Percentiles rank a stretch among this genome's conserved stretches.
phyloP scores from a whole-genome alignment of 352 stramenopile species.

The Thalassiosira mediterranea region DNA sequence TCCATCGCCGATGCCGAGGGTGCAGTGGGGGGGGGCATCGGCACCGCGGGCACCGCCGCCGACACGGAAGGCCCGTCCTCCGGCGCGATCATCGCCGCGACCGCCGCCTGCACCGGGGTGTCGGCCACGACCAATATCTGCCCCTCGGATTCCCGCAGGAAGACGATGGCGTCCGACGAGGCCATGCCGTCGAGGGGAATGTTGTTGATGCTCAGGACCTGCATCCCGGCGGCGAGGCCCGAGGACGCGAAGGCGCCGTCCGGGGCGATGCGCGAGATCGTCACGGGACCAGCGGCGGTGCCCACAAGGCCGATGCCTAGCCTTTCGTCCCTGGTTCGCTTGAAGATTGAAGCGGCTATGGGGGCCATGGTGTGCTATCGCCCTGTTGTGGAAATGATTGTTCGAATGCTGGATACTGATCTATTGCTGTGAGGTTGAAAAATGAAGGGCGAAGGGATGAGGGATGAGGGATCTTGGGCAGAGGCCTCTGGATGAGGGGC shows the following conservation, averaged over 20 bases:
- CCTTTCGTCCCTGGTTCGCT: constrained; percentile 9
- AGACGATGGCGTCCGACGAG: background rate
- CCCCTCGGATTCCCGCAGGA: constrained; percentile 6
- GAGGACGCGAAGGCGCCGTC: constrained; percentile 2
- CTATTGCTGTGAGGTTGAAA: too few species aligned
- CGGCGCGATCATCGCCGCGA: background rate
- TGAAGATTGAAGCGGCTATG: constrained; percentile 3
- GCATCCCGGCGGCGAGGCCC: constrained; percentile 10
- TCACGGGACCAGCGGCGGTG: background rate
- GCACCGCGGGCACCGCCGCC: too few species aligned
- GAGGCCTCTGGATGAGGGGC: too few species aligned
- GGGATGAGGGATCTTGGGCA: too few species aligned
- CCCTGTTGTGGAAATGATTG: too few species aligned
- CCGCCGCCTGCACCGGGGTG: constrained; percentile 4
- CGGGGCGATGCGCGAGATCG: constrained; percentile 3
- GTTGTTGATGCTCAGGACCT: constrained; percentile 18
- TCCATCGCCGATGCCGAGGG: too few species aligned
- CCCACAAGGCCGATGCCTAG: constrained; percentile 9
- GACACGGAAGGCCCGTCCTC: too few species aligned
- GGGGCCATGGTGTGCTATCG: constrained; percentile 3
- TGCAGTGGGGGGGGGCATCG: too few species aligned
- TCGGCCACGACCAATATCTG: constrained; percentile 9
- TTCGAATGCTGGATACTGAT: too few species aligned
- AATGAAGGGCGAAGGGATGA: too few species aligned
- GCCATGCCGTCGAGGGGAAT: constrained; percentile 4